Evolutionary conservation across 139 green algal genomes (phyloP).

Genomic region (Axilococcus clingmanii): DNA sequence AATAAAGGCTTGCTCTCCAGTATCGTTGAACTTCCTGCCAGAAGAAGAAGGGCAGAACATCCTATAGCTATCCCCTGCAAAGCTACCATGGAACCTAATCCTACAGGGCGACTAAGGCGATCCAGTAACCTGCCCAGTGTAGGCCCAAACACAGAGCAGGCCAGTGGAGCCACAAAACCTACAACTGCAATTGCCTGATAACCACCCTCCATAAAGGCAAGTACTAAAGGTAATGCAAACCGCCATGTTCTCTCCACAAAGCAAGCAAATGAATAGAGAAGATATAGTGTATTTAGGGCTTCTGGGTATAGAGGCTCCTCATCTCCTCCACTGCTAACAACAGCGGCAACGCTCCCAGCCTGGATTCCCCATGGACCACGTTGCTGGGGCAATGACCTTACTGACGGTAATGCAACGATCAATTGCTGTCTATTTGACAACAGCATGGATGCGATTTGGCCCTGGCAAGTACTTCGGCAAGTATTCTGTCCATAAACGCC

Average conservation of each 20-base stretch:
- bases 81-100: conserved; percentile 17
- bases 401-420: too few species aligned
- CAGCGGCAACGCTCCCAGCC: too few species aligned
- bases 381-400: too few species aligned
- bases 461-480: too few species aligned
- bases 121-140: conserved; percentile 20
- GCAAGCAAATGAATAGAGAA: conserved; percentile 23
- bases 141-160: conserved; percentile 24
- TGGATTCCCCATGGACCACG: too few species aligned
- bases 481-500: too few species aligned
- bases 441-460: too few species aligned
- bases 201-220: conserved; percentile 25
- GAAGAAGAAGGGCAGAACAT: conserved; percentile 9
- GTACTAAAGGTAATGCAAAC: conserved; percentile 33
- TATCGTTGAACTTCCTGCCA: background rate
- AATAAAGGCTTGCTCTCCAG: conserved; percentile 14
- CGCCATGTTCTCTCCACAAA: conserved; percentile 41
- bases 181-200: conserved; percentile 23
- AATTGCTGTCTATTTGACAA: too few species aligned
- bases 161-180: conserved; percentile 32
- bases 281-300: conserved; percentile 10
- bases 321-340: too few species aligned
- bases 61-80: conserved; percentile 23
- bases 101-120: conserved; percentile 12
- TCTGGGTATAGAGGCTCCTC: background rate